Base-by-base conservation (phyloP, 2,329 filamentous ascomycete genomes). In the Aspergillus vadensis region DNA sequence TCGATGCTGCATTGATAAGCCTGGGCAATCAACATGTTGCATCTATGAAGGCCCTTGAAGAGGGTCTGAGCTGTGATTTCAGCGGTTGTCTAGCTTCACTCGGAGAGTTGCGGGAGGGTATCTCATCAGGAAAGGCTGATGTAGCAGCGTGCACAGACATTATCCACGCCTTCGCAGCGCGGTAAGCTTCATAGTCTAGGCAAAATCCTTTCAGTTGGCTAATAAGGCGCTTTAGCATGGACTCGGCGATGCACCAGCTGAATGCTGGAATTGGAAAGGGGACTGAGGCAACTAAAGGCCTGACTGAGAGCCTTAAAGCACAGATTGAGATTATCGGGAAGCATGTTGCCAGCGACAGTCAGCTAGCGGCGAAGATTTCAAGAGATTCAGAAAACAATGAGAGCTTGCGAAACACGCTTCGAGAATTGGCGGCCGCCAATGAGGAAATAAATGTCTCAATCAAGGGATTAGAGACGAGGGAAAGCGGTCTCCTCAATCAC, bases 401-500 rank as follows among this genome's bases (percentile, higher is more conserved):
- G 5, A 47, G 47, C 25, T 58, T 72, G 57, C 57, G 69, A 9
- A 57, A 60, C 19, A 68, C 57, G 12, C 38, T 77, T 12, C 59
- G 65, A 15, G 14, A 8, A 5, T 25, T 70, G 14, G 59, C 66
- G 19, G 61, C 67, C n/a, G 62, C 43, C 4, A 50, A 75, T 15
- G 57, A 59, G 4, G 62, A 48, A 15, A 58, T 75, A 1, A 50
- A 43, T 12, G 36, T n/a, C 4, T 66, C 63, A 5, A 44, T 76
- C 14, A 59, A 70, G 12, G 66, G 55, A n/a, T 53, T 73, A 8
- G 60, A 60, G 6, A 32, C 65, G 8, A 65, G 68, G 15, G 71
- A 70, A 49, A 38, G 36, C 5, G 64, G 62, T 10, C 73, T 79
- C 32, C 62, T 61, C 4, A 57, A 68, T 1, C 72, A 75, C n/a